Conservation (phyloP, 2,329 filamentous ascomycete genomes). For the Harringtonia aguacate region DNA sequence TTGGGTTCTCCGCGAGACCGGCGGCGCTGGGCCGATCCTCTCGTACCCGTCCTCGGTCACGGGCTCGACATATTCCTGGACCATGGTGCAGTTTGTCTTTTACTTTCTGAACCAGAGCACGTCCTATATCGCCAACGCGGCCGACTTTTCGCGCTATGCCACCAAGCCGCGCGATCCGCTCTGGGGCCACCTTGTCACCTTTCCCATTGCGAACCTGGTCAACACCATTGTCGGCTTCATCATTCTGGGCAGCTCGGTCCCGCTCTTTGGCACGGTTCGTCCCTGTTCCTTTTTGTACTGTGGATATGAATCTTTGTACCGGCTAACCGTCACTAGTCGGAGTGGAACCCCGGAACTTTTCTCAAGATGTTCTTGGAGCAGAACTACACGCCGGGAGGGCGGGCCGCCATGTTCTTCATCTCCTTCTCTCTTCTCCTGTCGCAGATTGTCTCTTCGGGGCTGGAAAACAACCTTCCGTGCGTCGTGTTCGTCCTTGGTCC, state of each 20-base stretch:
- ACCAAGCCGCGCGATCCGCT: constrained; percentile 28
- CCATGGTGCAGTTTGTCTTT: constrained; percentile 24
- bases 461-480: constrained; percentile 11
- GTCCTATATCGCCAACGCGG: constrained; percentile 24
- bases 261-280: not conserved
- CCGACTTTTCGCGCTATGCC: constrained; percentile 31
- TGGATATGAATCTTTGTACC: no score
- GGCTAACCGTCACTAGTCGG: no score
- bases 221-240: not conserved
- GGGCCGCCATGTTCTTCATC: constrained; percentile 9
- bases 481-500: constrained; percentile 1
- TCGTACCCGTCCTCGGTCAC: constrained; percentile 18
- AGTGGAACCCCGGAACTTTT: constrained; percentile 6
- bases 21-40: constrained; percentile 11
- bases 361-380: constrained; percentile 4
- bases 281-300: not conserved
- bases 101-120: constrained; percentile 13
- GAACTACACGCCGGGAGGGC: constrained; percentile 2
- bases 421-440: constrained; percentile 5
- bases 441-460: constrained; percentile 1
- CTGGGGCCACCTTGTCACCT: constrained; percentile 27
- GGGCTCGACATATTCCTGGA: constrained; percentile 23
- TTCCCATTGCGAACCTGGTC: constrained; percentile 17
- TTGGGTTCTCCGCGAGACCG: not conserved
- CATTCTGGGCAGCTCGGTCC: not conserved